Percentiles rank a stretch among this genome's conserved stretches.
Evolutionary conservation across 176 grass and related monocot genomes (phyloP).

Genomic region (Leersia perrieri): DNA sequence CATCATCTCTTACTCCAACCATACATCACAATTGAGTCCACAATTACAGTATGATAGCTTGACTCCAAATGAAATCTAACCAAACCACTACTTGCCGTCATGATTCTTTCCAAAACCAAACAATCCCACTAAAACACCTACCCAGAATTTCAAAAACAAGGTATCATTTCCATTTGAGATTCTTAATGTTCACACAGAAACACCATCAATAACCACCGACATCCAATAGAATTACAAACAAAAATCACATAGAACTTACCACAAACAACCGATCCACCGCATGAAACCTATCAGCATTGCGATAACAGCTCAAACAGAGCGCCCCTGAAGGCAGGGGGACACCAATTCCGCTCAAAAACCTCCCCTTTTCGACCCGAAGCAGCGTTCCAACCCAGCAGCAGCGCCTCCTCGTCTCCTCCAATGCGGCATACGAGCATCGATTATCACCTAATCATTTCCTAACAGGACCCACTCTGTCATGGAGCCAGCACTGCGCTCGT

Average conservation of each 20-base stretch:
- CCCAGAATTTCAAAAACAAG: not conserved
- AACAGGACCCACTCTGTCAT: not conserved
- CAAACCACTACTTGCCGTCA: not conserved
- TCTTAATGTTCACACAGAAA: constrained; percentile 2
- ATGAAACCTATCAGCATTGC: constrained; percentile 9
- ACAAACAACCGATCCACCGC: not conserved
- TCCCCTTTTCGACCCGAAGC: not conserved
- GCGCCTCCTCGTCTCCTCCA: not conserved
- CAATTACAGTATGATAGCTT: not conserved
- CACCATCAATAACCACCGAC: not conserved
- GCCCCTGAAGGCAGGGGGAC: not conserved
- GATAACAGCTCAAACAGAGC: not conserved
- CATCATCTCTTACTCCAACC: not conserved
- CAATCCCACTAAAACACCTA: not conserved
- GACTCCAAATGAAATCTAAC: not conserved
- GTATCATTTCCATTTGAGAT: not conserved
- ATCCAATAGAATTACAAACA: not conserved
- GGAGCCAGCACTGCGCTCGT: not conserved
- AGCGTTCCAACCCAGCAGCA: not conserved
- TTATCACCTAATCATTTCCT: not conserved
- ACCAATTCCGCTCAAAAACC: not conserved
- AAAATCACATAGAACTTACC: not conserved
- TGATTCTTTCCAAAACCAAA: constrained; percentile 6
- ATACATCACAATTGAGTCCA: not conserved
- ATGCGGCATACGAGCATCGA: not conserved